Percentiles rank a stretch among this genome's conserved stretches.
Evolutionary conservation across 352 stramenopile species (phyloP).

Genomic region (Stephanocyclus meneghinianus): DNA sequence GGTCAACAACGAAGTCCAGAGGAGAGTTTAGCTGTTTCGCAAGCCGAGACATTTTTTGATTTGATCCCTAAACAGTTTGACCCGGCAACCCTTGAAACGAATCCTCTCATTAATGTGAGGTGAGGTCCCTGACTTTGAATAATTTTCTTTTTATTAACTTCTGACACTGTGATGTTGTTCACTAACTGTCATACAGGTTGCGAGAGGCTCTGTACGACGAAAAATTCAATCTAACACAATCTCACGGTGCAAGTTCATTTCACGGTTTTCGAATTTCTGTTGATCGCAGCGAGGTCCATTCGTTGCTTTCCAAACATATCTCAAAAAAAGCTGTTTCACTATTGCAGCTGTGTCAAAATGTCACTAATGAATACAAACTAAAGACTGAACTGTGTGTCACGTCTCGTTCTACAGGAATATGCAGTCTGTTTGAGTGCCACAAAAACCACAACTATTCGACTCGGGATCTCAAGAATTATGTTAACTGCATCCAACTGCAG

Average conservation of each 20-base stretch:
- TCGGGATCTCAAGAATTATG: constrained; percentile 2
- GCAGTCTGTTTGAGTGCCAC: neutral
- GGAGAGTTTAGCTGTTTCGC: constrained; percentile 13
- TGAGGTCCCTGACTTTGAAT: too few species aligned
- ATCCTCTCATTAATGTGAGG: constrained; percentile 20
- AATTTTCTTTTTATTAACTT: too few species aligned
- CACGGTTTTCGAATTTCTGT: constrained; percentile 4
- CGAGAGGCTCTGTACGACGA: constrained; percentile 8
- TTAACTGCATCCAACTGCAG: constrained; percentile 9
- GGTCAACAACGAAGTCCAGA: neutral
- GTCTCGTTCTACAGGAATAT: neutral
- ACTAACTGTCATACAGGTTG: neutral
- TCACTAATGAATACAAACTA: neutral
- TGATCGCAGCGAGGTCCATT: constrained; percentile 1
- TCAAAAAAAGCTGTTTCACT: neutral
- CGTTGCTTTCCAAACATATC: constrained; percentile 16
- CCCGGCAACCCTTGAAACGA: constrained; percentile 17
- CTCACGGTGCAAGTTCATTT: neutral
- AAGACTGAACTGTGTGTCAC: neutral
- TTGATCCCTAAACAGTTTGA: constrained; percentile 17
- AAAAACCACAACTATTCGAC: neutral
- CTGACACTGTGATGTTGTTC: too few species aligned
- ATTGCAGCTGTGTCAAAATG: constrained; percentile 3
- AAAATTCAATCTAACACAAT: constrained; percentile 1
- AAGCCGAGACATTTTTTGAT: constrained; percentile 32